phyloP scores from a whole-genome alignment of 371 early-diverging fungal species.

The Mucor irregularis region DNA sequence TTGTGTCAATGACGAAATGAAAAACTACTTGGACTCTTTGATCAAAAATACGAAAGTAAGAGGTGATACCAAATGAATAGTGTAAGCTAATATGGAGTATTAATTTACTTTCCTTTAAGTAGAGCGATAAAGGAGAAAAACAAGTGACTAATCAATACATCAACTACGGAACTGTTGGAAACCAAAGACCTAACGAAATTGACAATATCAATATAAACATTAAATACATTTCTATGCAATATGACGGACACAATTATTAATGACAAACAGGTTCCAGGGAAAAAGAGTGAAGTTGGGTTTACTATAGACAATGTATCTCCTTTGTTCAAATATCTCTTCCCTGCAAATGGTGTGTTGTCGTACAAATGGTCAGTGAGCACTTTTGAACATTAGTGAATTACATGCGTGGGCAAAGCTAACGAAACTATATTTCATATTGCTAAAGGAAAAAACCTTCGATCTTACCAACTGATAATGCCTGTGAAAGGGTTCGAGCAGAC shows the following conservation, averaged over 20 bases:
- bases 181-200: slow-evolving; percentile 3
- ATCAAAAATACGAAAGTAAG: slow-evolving; percentile 2
- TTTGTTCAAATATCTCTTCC: slow-evolving; percentile 13
- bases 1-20: slow-evolving; percentile 5
- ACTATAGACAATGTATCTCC: slow-evolving; percentile 13
- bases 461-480: slow-evolving; percentile 12
- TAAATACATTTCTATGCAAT: slow-evolving; percentile 17
- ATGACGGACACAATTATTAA: slow-evolving; percentile 13
- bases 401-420: slow-evolving; percentile 5
- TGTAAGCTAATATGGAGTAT: slow-evolving; percentile 10
- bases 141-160: slow-evolving; percentile 11
- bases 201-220: slow-evolving; percentile 5
- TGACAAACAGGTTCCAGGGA: slow-evolving; percentile 9
- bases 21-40: slow-evolving; percentile 9
- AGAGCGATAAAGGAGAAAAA: slow-evolving; percentile 6
- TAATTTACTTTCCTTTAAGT: slow-evolving; percentile 10
- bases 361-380: slow-evolving; percentile 10
- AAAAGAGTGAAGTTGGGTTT: slow-evolving; percentile 18
- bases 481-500: slow-evolving; percentile 13
- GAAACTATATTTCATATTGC: slow-evolving; percentile 1
- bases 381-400: slow-evolving; percentile 14
- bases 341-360: slow-evolving; percentile 13
- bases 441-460: slow-evolving; percentile 19
- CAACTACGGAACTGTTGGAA: slow-evolving; percentile 10
- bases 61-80: slow-evolving; percentile 11